Conservation (phyloP, 2,329 filamentous ascomycete species). For the Fusarium goolgardi region DNA sequence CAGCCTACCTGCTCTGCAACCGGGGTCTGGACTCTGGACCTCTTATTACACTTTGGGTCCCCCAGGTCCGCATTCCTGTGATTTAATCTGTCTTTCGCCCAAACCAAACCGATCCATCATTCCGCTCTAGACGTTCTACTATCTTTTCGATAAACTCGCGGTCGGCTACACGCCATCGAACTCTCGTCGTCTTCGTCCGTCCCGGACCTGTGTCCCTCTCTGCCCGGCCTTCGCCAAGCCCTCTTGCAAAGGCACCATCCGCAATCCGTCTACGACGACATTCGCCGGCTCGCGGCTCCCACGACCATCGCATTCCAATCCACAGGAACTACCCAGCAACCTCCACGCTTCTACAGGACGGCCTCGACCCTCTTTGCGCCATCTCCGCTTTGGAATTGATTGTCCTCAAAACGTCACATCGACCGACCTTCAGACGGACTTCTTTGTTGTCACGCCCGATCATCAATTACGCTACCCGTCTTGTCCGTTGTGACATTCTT, state of each 20-base stretch:
- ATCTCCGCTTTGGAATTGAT: conserved; percentile 43
- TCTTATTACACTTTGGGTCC: conserved; percentile 43
- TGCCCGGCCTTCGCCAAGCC: conserved; percentile 35
- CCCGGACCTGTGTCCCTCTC: conserved; percentile 11
- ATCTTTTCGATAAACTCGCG: conserved; percentile 39
- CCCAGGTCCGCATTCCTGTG: conserved; percentile 44
- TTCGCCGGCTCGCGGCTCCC: conserved; percentile 36
- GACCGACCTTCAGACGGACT: conserved; percentile 23
- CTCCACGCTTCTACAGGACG: conserved; percentile 32
- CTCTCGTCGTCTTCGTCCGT: conserved; percentile 33
- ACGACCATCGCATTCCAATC: conserved; percentile 46
- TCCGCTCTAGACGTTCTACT: conserved; percentile 24
- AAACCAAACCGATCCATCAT: conserved; percentile 11
- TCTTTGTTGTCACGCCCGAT: conserved; percentile 23
- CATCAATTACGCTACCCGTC: conserved; percentile 31
- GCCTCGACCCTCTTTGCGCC: conserved; percentile 32
- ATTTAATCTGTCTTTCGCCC: conserved; percentile 33
- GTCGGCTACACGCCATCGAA: conserved; percentile 43
- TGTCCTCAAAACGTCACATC: conserved; percentile 32
- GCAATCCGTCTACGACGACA: conserved; percentile 41
- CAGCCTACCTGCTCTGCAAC: conserved; percentile 31
- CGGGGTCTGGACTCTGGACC: conserved; percentile 41
- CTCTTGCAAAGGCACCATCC: conserved; percentile 36
- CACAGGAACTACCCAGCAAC: conserved; percentile 28
- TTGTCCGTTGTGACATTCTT: conserved; percentile 19